Evolutionary conservation across 2,329 filamentous ascomycete genomes (phyloP), one percentile per base, ranked within the genome.

Genomic region (Emergomyces orientalis): DNA sequence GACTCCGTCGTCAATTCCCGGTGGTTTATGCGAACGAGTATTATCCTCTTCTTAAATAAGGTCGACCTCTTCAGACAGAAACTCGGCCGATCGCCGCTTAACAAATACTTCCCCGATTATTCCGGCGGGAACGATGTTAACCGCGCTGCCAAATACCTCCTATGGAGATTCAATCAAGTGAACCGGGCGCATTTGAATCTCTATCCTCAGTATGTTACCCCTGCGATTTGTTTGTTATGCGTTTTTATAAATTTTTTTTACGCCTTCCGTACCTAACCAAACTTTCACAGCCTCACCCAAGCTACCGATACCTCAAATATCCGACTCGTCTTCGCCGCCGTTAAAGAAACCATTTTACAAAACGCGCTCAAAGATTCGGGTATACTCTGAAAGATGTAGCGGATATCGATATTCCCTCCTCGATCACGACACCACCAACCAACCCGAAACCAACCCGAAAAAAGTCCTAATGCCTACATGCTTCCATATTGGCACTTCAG

Each of bases 1-100:
- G 94, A 99, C 77, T 97, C 93, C 1, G 94, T 99, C 4, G 94
- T 99, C 69, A 99, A 99, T 78, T 97, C 94, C 39, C 84, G 94
- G 70, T 99, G 94, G 94, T 99, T 99, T 77, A 96, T 97, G 89
- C 84, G 94, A 70, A 99, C 94, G 14, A 97, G 92, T 73, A 99
- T 99, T 73, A 97, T 99, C 72, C 82, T 99, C 63, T 99, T 99
- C 79, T 83, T 99, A 66, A 99, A 99, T 81, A 99, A 99, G 77
- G 94, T 99, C 69, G 94, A 99, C 79, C 85, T 99, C 63, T 99
- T 99, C 83, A 93, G 94, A 75, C 88, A 91, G 72, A 99, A 99
- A 76, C 86, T 99, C 34, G 86, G 86, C 62, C 86, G 92, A 66
- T 97, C 91, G 62, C 93, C 94, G 0, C 78, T 99, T 55, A 90